Conservation (phyloP, 2,329 filamentous ascomycete genomes). For the Ceratocystis albifundus region DNA sequence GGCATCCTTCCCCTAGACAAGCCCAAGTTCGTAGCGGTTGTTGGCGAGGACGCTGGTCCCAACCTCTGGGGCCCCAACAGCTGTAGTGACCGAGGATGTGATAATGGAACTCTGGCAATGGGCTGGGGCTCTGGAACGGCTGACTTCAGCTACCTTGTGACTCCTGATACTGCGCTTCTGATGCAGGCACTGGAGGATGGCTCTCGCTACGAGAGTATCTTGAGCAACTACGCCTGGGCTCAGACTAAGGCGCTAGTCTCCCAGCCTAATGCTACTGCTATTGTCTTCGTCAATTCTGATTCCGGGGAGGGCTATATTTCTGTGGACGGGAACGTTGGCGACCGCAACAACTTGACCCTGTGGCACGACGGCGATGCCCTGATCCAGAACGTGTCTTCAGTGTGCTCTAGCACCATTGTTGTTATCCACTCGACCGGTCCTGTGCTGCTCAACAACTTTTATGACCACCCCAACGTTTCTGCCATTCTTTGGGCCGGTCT, state of each 20-base stretch:
- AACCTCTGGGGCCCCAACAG: constrained; percentile 68
- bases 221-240: constrained; percentile 52
- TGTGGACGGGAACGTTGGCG: constrained; percentile 72
- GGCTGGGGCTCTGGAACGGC: constrained; percentile 68
- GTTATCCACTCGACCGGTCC: constrained; percentile 79
- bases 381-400: constrained; percentile 64
- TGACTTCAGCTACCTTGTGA: constrained; percentile 64
- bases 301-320: constrained; percentile 78
- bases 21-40: constrained; percentile 62
- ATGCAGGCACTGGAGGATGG: constrained; percentile 49
- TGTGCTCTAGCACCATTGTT: constrained; percentile 82
- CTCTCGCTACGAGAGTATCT: constrained; percentile 51
- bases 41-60: constrained; percentile 73
- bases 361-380: constrained; percentile 74
- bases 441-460: constrained; percentile 64
- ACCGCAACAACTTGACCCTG: constrained; percentile 83
- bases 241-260: constrained; percentile 49
- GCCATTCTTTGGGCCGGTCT: constrained; percentile 74
- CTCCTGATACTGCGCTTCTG: constrained; percentile 59
- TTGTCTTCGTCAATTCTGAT: constrained; percentile 85
- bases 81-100: constrained; percentile 55
- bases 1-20: constrained; percentile 64
- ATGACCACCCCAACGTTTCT: constrained; percentile 65
- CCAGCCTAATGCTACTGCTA: constrained; percentile 54
- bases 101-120: constrained; percentile 56